Evolutionary conservation across 2,329 filamentous ascomycete genomes (phyloP).

Genomic region (Botrytis byssoidea): DNA sequence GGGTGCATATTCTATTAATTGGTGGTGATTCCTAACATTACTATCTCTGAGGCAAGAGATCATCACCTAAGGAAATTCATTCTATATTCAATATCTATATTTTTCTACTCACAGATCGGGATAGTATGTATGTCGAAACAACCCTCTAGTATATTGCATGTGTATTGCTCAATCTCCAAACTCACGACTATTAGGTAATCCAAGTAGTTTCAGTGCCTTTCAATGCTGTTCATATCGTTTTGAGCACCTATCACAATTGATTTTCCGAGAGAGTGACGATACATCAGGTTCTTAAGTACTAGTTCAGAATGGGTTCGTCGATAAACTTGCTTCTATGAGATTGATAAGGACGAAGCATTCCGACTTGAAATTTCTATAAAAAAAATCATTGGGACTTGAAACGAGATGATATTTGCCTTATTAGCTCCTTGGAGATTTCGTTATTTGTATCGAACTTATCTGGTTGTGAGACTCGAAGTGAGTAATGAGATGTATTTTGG

Average conservation of each 20-base stretch:
- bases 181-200: too few species aligned
- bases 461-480: too few species aligned
- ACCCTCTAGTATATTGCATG: background rate
- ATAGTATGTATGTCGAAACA: accelerated
- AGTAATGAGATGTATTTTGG: too few species aligned
- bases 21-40: too few species aligned
- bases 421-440: background rate
- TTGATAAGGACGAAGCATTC: background rate
- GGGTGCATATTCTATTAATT: too few species aligned
- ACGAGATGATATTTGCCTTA: accelerated
- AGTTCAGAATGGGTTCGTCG: background rate
- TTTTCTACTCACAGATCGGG: background rate
- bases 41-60: background rate
- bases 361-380: accelerated
- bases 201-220: too few species aligned
- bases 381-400: background rate
- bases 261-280: accelerated
- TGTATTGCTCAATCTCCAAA: background rate
- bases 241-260: accelerated
- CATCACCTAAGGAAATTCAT: background rate
- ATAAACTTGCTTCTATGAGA: background rate
- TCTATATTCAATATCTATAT: background rate
- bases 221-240: too few species aligned
- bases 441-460: background rate
- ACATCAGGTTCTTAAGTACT: background rate